phyloP scores from a whole-genome alignment of 2,329 filamentous ascomycete species.

The Sphaceloma murrayae region DNA sequence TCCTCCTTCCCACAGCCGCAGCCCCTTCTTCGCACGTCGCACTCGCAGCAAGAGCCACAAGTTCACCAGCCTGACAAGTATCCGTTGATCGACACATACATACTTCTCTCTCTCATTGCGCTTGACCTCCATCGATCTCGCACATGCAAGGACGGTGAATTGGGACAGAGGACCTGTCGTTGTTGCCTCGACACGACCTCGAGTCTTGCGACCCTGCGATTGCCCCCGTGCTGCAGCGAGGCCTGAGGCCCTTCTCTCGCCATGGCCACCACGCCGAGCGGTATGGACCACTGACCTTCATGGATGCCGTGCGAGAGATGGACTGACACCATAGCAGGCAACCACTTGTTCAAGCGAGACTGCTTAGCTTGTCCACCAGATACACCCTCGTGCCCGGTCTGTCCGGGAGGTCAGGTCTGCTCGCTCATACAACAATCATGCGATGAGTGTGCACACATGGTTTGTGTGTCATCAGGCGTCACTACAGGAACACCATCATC shows the following conservation, averaged over 20 bases:
- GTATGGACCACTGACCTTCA: too few species aligned
- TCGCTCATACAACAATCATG: slow-evolving; percentile 51
- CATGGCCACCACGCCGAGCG: slow-evolving; percentile 8
- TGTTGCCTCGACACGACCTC: slow-evolving; percentile 8
- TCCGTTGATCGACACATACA: slow-evolving; percentile 16
- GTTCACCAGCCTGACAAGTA: slow-evolving; percentile 17
- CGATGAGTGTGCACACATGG: slow-evolving; percentile 48
- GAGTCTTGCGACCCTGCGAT: slow-evolving; percentile 11
- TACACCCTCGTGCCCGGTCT: slow-evolving; percentile 52
- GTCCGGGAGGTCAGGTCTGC: slow-evolving; percentile 47
- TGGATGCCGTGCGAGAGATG: too few species aligned
- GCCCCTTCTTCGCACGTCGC: slow-evolving; percentile 3
- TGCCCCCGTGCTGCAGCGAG: slow-evolving; percentile 6
- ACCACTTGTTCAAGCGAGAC: slow-evolving; percentile 41
- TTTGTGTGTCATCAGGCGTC: slow-evolving; percentile 42
- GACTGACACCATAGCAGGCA: slow-evolving; percentile 3
- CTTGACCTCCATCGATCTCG: neutral
- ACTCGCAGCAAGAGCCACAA: slow-evolving; percentile 13
- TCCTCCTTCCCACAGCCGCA: slow-evolving; percentile 11
- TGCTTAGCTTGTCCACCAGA: slow-evolving; percentile 49
- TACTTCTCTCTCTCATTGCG: slow-evolving; percentile 6
- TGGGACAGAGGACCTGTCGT: neutral
- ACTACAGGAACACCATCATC: slow-evolving; percentile 28
- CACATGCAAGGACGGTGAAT: slow-evolving; percentile 9
- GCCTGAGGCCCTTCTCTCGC: slow-evolving; percentile 10